Percentiles rank a stretch among this genome's conserved stretches.
Evolutionary conservation across 352 stramenopile genomes (phyloP).

Genomic region (Globisporangium orthogonon): DNA sequence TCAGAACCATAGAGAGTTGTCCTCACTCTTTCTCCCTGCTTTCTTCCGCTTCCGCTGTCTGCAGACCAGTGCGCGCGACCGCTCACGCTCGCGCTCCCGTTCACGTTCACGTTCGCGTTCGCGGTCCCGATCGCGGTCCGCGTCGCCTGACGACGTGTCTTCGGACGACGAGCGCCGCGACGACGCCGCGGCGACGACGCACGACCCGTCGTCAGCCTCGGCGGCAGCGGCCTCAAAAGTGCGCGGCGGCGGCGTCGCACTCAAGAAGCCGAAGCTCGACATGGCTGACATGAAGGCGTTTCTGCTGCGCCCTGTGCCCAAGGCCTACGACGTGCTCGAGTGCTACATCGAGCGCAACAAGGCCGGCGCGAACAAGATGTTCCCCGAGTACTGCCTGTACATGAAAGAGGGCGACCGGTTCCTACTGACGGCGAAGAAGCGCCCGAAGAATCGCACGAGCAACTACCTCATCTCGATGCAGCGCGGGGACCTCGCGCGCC

Average conservation of each 20-base stretch:
- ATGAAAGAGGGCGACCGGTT: constrained; percentile 94
- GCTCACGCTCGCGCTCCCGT: constrained; percentile 36
- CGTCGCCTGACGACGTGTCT: constrained; percentile 48
- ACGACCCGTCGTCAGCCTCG: constrained; percentile 35
- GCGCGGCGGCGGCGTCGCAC: constrained; percentile 20
- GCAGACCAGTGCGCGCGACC: constrained; percentile 29
- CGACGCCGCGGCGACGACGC: constrained; percentile 49
- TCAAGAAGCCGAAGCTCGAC: constrained; percentile 76
- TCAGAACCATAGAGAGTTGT: too few relatives aligned
- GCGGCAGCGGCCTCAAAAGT: constrained; percentile 16
- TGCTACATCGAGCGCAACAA: constrained; percentile 94
- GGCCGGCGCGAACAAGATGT: constrained; percentile 90
- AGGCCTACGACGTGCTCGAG: constrained; percentile 88
- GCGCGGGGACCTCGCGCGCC: constrained; percentile 87
- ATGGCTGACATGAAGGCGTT: constrained; percentile 80
- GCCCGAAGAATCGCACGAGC: constrained; percentile 94
- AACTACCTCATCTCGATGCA: constrained; percentile 96
- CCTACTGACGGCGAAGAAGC: constrained; percentile 95
- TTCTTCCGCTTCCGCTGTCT: background rate
- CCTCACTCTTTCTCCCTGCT: background rate
- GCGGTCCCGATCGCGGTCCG: constrained; percentile 39
- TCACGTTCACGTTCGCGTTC: constrained; percentile 35
- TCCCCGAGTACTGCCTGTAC: constrained; percentile 89
- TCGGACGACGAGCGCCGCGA: constrained; percentile 64
- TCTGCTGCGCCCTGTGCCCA: constrained; percentile 76